Conservation (phyloP, 306 rosid genomes). For the Pyrus bretschneideri region DNA sequence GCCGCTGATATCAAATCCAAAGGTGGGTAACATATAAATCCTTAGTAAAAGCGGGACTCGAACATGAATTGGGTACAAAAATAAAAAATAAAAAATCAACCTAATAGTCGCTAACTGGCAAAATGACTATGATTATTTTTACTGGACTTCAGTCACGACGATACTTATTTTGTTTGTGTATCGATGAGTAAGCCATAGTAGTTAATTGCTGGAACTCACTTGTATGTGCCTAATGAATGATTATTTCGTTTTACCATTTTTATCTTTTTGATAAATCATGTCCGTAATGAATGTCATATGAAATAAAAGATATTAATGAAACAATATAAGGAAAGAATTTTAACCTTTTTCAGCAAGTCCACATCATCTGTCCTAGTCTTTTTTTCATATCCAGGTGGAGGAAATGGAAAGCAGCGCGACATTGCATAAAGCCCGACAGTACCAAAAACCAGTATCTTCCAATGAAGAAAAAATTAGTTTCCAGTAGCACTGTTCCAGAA, state of each 20-base stretch:
- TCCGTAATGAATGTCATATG: not conserved
- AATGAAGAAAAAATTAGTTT: constrained; percentile 41
- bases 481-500: constrained; percentile 45
- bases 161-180: not conserved
- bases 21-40: too few relatives aligned
- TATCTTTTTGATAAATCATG: not conserved
- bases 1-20: too few relatives aligned
- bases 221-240: not conserved
- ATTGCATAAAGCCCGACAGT: constrained; percentile 64
- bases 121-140: too few relatives aligned
- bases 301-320: constrained; percentile 15
- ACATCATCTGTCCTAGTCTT: constrained; percentile 53
- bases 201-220: not conserved
- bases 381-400: constrained; percentile 92
- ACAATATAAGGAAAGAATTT: constrained; percentile 20
- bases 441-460: constrained; percentile 37
- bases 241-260: not conserved
- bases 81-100: not conserved
- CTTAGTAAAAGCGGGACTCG: too few relatives aligned
- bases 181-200: not conserved
- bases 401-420: constrained; percentile 99
- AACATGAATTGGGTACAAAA: not conserved
- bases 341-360: constrained; percentile 68
- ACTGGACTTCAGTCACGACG: not conserved
- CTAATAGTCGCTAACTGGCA: not conserved